A percentile compares a stretch with the other conserved stretches of the same genome.
phyloP scores from a whole-genome alignment of 2,329 filamentous ascomycete genomes.

The Claviceps sp. region DNA sequence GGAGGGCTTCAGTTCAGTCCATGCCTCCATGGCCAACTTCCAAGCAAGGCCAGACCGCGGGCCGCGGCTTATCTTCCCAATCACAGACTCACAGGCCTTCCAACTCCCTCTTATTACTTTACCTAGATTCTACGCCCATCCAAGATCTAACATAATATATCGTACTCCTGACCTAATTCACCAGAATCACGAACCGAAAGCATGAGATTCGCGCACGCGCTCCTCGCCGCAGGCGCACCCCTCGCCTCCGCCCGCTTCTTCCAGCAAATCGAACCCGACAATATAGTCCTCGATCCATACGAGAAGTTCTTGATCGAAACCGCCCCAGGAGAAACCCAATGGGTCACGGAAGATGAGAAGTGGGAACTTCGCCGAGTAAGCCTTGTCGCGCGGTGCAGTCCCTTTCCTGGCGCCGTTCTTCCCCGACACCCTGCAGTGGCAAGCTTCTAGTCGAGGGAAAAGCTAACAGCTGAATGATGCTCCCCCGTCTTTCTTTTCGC shows the following conservation, averaged over 20 bases:
- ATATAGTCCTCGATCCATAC: conserved; percentile 33
- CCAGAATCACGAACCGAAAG: not conserved
- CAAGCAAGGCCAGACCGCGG: no score
- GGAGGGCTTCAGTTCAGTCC: not conserved
- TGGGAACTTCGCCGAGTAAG: conserved; percentile 71
- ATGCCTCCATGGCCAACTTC: no score
- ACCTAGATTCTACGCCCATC: no score
- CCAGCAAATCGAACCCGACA: conserved; percentile 36
- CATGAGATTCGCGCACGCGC: conserved; percentile 41
- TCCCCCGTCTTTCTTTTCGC: not conserved
- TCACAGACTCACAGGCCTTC: no score
- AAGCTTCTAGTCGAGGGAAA: not conserved
- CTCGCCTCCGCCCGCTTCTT: conserved; percentile 40
- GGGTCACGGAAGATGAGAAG: conserved; percentile 91
- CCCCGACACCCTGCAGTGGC: not conserved
- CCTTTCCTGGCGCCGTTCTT: not conserved
- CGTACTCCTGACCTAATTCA: no score
- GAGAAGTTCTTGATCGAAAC: conserved; percentile 63
- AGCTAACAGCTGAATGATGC: not conserved
- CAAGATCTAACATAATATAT: no score
- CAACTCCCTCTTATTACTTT: no score
- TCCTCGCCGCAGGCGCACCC: conserved; percentile 42
- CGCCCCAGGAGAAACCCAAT: conserved; percentile 66
- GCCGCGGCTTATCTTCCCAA: no score
- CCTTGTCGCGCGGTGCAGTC: not conserved